A percentile compares a stretch with the other conserved stretches of the same genome.
Conservation (phyloP, 495 filamentous ascomycete species). For the Viridothelium virens region DNA sequence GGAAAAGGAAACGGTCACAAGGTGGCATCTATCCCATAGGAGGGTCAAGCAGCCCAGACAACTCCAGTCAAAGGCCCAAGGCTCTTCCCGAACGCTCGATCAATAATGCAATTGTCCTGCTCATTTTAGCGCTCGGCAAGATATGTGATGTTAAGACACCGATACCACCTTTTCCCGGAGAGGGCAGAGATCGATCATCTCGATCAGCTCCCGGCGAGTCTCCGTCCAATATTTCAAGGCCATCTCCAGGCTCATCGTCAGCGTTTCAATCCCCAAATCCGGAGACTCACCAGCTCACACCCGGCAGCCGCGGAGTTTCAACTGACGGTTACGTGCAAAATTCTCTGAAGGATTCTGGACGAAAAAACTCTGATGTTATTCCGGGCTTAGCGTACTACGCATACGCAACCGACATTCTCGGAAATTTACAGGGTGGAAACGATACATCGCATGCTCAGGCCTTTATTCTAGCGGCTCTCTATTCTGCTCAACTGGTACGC, state of each 20-base stretch:
- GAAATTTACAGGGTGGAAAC: conserved; percentile 66
- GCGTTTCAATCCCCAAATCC: conserved; percentile 2
- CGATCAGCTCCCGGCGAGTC: neutral
- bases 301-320: neutral
- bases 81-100: conserved; percentile 46
- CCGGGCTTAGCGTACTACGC: conserved; percentile 86
- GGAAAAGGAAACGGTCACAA: conserved; percentile 51
- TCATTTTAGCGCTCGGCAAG: conserved; percentile 79
- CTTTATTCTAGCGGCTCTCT: conserved; percentile 79
- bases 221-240: neutral
- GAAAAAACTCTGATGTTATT: conserved; percentile 74
- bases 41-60: neutral
- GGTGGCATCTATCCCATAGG: conserved; percentile 18
- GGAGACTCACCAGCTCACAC: neutral
- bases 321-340: neutral
- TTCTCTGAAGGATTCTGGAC: conserved; percentile 1
- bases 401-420: conserved; percentile 79
- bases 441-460: conserved; percentile 76
- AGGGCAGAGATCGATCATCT: conserved; percentile 22
- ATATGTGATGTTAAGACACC: conserved; percentile 60
- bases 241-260: neutral
- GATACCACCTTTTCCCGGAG: conserved; percentile 54
- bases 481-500: conserved; percentile 77
- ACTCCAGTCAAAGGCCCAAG: conserved; percentile 24
- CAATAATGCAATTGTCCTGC: conserved; percentile 67